phyloP scores from a whole-genome alignment of 208 protist species.

The Acanthamoeba castellanii region DNA sequence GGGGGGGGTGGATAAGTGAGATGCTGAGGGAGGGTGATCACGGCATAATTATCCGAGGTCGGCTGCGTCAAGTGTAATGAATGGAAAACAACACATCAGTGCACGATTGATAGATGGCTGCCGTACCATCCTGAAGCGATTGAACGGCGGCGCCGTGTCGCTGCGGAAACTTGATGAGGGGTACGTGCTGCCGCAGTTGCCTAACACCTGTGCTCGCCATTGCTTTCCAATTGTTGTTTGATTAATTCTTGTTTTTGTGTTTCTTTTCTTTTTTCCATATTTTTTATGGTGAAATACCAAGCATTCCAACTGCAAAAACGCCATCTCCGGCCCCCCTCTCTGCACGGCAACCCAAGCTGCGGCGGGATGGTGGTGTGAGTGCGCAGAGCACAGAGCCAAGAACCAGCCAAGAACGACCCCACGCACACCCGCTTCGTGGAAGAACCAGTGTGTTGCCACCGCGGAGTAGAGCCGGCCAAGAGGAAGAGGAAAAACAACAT shows the following conservation, averaged over 20 bases:
- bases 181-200: constrained; percentile 33
- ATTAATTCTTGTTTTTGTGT: background rate
- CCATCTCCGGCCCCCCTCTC: background rate
- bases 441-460: too few relatives aligned
- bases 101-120: background rate
- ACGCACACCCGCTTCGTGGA: too few relatives aligned
- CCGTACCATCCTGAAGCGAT: constrained; percentile 1
- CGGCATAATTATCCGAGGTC: background rate
- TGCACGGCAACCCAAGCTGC: background rate
- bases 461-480: too few relatives aligned
- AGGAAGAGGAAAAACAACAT: too few relatives aligned
- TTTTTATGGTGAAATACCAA: background rate
- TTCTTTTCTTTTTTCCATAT: background rate
- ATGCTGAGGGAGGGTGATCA: too few relatives aligned
- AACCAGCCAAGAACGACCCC: background rate
- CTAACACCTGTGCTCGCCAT: background rate
- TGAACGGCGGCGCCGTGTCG: background rate
- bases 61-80: background rate
- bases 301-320: too few relatives aligned
- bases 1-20: background rate
- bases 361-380: background rate
- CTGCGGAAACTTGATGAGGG: constrained; percentile 47
- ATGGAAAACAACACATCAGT: background rate
- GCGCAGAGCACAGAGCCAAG: too few relatives aligned
- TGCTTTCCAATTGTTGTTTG: background rate